Evolutionary conservation across 345 rosid species (phyloP), one percentile per base, ranked within the genome.

Genomic region (Schrenkiella parvula): DNA sequence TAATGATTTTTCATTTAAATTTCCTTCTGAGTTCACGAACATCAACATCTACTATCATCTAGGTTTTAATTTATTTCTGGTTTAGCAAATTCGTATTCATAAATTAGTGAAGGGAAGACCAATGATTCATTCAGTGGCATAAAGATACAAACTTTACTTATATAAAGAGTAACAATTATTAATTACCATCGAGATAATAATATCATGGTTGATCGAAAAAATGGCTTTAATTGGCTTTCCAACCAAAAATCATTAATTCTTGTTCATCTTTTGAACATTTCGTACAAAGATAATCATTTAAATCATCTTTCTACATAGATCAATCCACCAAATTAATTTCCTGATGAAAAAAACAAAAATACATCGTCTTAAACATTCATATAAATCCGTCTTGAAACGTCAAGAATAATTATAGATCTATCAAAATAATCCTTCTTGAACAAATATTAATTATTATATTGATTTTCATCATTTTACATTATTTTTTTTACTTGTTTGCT

Each of bases 191-290:
- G 60, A 54, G 66, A 76, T 35, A 15, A 55, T 48, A 28, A 39
- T 59, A 43, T 4, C 59, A 64, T 28, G 12, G 31, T 28, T 63
- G 70, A 69, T 69, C 59, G 21, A 44, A 15, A 19, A 44, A 52
- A 32, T 75, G 43, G 38, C 52, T 64, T 64, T 64, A 14, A 2
- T 56, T 37, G 35, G 52, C 61, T 62, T 76, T 68, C 74, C 71
- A 54, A 43, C 64, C 44, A 48, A 62, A 42, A n/a, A 76, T 38
- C 62, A 70, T 64, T 18, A 23, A 12, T n/a, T 21, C 13, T 29
- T 37, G 32, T 15, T 46, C 64, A 46, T 35, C 29, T 44, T 34
- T 63, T 46, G 60, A 46, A 54, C 1, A 8, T 51, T 28, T 76
- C 32, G 51, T 60, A 50, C 62, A 50, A 68, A 48, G 28, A 41